A percentile compares a stretch with the other conserved stretches of the same genome.
phyloP scores from a whole-genome alignment of 257 asterid genomes.

The Solanum clarkiae region DNA sequence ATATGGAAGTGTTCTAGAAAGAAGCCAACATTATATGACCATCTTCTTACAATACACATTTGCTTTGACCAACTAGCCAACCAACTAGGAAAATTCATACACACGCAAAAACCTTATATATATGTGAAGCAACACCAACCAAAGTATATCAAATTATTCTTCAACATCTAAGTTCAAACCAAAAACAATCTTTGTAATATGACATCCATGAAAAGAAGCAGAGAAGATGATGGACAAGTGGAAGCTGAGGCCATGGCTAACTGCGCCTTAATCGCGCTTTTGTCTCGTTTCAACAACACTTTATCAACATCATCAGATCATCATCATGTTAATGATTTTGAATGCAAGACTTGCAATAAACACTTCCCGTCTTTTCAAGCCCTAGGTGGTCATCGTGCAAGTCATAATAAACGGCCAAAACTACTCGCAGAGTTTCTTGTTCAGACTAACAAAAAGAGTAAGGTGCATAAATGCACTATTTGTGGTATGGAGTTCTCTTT shows the following conservation, averaged over 20 bases:
- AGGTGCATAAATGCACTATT: background rate
- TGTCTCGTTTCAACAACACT: background rate
- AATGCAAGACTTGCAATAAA: constrained; percentile 5
- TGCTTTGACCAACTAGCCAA: background rate
- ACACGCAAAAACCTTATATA: background rate
- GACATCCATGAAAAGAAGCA: background rate
- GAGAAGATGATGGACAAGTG: background rate
- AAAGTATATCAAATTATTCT: background rate
- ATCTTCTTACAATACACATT: background rate
- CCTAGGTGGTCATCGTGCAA: background rate
- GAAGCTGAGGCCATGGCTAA: background rate
- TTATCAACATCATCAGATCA: background rate
- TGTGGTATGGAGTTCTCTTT: background rate
- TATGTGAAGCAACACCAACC: background rate
- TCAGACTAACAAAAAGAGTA: background rate
- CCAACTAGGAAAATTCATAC: background rate
- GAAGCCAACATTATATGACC: background rate
- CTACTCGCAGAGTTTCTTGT: background rate
- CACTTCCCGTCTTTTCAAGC: background rate
- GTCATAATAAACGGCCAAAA: background rate
- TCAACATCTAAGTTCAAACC: background rate
- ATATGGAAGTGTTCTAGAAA: background rate
- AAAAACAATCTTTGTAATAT: background rate
- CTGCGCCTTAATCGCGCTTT: background rate
- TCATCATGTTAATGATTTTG: background rate